These are phyloP conservation scores for Fremontodendron californicum DNA, from an alignment of 345 rosid species.

Conservation along the genomic window DNA sequence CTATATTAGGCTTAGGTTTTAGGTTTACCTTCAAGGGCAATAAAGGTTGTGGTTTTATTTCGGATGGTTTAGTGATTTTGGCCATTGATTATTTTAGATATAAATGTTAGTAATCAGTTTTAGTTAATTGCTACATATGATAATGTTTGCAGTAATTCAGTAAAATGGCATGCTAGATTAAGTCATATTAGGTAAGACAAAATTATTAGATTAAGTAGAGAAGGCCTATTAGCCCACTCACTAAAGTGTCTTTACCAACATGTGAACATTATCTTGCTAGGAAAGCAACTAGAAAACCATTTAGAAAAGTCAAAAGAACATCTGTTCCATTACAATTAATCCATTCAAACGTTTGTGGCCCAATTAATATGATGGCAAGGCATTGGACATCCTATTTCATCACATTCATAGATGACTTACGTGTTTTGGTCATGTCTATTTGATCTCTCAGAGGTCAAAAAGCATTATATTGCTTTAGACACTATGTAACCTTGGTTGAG, in stretches of 20 bases:
- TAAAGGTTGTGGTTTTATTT: no score
- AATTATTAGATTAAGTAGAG: not conserved
- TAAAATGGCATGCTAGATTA: not conserved
- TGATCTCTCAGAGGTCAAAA: not conserved
- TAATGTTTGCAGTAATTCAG: no score
- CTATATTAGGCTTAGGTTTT: no score
- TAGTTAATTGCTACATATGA: no score
- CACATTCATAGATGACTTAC: constrained; percentile 13
- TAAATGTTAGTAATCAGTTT: no score
- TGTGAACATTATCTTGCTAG: not conserved
- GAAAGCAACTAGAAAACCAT: not conserved
- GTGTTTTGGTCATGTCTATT: not conserved
- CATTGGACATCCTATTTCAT: not conserved
- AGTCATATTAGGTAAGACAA: not conserved
- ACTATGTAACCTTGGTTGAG: not conserved
- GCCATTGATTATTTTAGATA: no score
- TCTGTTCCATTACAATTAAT: not conserved
- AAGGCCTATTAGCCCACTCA: not conserved
- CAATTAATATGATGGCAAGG: constrained; percentile 4
- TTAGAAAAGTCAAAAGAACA: not conserved
- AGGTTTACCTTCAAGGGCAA: no score
- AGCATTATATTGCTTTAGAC: not conserved
- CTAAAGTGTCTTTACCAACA: not conserved
- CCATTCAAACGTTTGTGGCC: constrained; percentile 1
- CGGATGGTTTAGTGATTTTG: no score